Base-by-base conservation (phyloP, 768 basidiomycete genomes). In the Cytidiella melzeri region DNA sequence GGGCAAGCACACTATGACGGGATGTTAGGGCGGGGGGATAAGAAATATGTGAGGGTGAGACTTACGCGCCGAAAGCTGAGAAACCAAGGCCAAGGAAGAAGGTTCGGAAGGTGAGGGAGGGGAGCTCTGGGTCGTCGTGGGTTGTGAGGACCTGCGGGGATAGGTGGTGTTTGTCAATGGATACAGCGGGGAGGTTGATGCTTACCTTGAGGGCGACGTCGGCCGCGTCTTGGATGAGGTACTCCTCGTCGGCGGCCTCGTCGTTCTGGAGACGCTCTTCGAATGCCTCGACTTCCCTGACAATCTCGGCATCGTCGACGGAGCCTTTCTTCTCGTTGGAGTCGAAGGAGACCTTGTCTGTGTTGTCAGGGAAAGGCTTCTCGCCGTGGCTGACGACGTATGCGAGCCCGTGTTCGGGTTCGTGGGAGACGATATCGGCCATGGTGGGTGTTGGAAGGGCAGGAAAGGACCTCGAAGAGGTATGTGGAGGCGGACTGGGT, bases 81-180 rank as follows among this genome's bases (percentile, higher is more conserved):
- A 81, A 67, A 9, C 78, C 79, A 13, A 79, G 56, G 30, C 74
- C 75, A 1, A 81, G 67, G 61, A 81, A 72, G 70, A 75, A 73
- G 58, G 78, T 73, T 13, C 80, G 66, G 63, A 82, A 79, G 0
- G 79, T 81, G 52, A 75, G 73, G 0, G 69, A 65, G 0, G 71
- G 76, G 27, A 67, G 59, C 23, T 62, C 62, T 10, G 69, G 66
- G 41, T 72, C 71, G 48, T 72, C 71, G 10, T 60, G 57, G 1
- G 61, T 58, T 13, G 64, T 61, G 51, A 72, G 49, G 41, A 71
- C 69, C 63, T 69, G 28, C n/a, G n/a, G n/a, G 7, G 38, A 41
- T 41, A 41, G 23, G n/a, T n/a, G n/a, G n/a, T n/a, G n/a, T 20
- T 41, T 42, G 21, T 23, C 21, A 43, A 37, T 45, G 45, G 20